Evolutionary conservation across 257 asterid genomes (phyloP).

Genomic region (Verbena officinalis): DNA sequence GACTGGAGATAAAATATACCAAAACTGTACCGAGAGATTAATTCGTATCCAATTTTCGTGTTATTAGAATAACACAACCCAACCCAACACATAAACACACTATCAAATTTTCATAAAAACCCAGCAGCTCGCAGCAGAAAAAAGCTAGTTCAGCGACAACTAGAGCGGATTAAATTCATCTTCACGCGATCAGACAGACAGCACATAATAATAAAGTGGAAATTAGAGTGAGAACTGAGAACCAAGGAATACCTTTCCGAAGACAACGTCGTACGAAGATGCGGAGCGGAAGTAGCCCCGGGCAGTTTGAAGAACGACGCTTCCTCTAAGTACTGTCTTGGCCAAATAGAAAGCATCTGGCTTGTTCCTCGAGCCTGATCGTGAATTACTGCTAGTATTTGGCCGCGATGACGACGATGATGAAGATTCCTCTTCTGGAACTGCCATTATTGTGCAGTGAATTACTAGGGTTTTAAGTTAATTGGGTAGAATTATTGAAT

Average conservation of each 20-base stretch:
- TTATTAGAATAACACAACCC: background rate
- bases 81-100: background rate
- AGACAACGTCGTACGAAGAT: slow-evolving; percentile 71
- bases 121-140: background rate
- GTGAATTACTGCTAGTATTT: slow-evolving; percentile 33
- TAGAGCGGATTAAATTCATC: background rate
- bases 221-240: background rate
- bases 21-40: background rate
- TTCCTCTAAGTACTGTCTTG: slow-evolving; percentile 82
- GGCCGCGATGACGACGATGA: slow-evolving; percentile 69
- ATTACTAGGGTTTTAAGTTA: slow-evolving; percentile 26
- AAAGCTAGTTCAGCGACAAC: background rate
- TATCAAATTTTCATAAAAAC: background rate
- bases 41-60: background rate
- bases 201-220: background rate
- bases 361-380: slow-evolving; percentile 37
- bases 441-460: slow-evolving; percentile 29
- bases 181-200: background rate
- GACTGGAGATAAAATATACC: background rate
- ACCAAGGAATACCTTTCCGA: slow-evolving; percentile 71
- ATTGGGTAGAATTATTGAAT: background rate
- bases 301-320: slow-evolving; percentile 82
- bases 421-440: slow-evolving; percentile 39
- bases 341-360: slow-evolving; percentile 66
- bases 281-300: slow-evolving; percentile 84